A percentile compares a stretch with the other conserved stretches of the same genome.
Conservation (phyloP, 169 alveolate genomes). For the Ophryocystis elektroscirrha region DNA sequence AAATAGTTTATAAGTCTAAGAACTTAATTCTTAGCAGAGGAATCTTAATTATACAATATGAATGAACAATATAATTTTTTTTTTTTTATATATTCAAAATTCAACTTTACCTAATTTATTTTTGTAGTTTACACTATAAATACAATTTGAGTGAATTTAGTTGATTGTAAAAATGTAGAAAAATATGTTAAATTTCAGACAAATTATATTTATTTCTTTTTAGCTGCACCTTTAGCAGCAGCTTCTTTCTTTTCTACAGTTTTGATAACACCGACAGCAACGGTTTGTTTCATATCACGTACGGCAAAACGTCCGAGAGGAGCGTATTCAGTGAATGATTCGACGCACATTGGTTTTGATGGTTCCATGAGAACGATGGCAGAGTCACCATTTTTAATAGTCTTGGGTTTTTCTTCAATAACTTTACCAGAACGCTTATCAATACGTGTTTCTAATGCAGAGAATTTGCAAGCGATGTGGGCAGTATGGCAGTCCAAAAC, state of each 20-base stretch:
- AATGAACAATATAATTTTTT: too few relatives aligned
- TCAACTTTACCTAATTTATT: too few relatives aligned
- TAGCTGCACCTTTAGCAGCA: constrained; percentile 47
- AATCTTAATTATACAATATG: too few relatives aligned
- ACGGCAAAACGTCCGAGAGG: constrained; percentile 97
- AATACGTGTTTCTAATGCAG: constrained; percentile 58
- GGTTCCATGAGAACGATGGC: constrained; percentile 82
- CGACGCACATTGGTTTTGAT: constrained; percentile 81
- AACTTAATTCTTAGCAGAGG: too few relatives aligned
- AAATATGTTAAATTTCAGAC: too few relatives aligned
- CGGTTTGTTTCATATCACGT: constrained; percentile 92
- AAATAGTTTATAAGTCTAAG: too few relatives aligned
- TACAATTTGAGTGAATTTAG: too few relatives aligned
- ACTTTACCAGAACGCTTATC: constrained; percentile 88
- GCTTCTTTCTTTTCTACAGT: constrained; percentile 78
- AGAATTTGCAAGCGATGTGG: constrained; percentile 89
- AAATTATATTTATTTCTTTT: constrained; percentile 10
- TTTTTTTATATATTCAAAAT: too few relatives aligned
- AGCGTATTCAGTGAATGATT: constrained; percentile 79
- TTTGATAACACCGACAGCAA: constrained; percentile 94
- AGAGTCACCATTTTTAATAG: constrained; percentile 81
- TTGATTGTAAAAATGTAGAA: too few relatives aligned
- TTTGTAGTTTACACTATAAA: too few relatives aligned
- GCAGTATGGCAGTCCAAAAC: constrained; percentile 92
- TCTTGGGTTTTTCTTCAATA: constrained; percentile 79